These are phyloP conservation scores for Stachybotrys chartarum DNA, from an alignment of 2,329 filamentous ascomycete species.

Conservation along the genomic window DNA sequence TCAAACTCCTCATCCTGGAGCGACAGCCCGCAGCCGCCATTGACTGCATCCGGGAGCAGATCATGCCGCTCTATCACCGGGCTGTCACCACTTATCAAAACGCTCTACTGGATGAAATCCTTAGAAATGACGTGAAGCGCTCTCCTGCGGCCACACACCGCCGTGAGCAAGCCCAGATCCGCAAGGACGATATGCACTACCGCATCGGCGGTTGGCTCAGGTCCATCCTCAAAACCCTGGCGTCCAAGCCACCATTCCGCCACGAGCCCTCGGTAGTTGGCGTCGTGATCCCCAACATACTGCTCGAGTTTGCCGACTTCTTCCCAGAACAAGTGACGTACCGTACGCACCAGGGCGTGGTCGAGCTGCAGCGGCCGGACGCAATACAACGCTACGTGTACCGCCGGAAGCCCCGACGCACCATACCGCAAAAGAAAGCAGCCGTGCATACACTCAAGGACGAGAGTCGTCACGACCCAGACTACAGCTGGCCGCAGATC, in stretches of 20 bases:
- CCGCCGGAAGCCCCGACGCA: constrained; percentile 11
- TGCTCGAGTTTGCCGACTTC: constrained; percentile 26
- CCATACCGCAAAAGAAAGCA: constrained; percentile 15
- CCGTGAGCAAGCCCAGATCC: constrained; percentile 19
- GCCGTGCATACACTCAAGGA: too few species aligned
- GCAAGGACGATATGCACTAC: constrained; percentile 24
- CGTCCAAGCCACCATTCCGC: constrained; percentile 12
- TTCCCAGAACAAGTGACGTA: constrained; percentile 21
- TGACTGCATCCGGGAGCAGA: constrained; percentile 28
- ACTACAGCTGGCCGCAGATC: too few species aligned
- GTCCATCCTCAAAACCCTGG: constrained; percentile 17
- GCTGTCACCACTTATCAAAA: constrained; percentile 15
- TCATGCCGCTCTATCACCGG: constrained; percentile 29
- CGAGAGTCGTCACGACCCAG: too few species aligned
- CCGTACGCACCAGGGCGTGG: constrained; percentile 22
- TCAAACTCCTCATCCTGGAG: constrained; percentile 29
- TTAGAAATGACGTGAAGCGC: constrained; percentile 15
- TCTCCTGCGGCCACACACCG: constrained; percentile 10
- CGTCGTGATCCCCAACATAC: constrained; percentile 19
- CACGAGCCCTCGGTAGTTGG: constrained; percentile 7
- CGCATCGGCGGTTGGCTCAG: constrained; percentile 19
- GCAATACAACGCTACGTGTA: constrained; percentile 13
- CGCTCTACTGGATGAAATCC: constrained; percentile 23
- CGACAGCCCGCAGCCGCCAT: constrained; percentile 22
- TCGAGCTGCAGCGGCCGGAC: constrained; percentile 16